Base-by-base conservation (phyloP, 306 rosid species). In the Vigna reflexopilosa region DNA sequence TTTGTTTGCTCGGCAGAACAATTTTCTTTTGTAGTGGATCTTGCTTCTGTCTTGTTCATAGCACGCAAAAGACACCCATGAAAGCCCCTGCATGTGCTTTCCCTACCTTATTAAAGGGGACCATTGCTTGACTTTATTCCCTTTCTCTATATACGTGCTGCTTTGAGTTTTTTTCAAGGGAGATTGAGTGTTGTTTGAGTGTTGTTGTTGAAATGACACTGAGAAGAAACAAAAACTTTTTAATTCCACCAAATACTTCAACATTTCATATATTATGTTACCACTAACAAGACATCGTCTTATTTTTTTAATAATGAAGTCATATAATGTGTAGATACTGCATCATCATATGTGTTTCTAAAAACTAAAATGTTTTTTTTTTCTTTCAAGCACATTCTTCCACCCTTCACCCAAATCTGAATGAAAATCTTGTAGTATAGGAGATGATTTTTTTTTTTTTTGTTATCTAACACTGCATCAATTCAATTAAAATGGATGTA, bases 11-110 rank as follows among this genome's bases (percentile, higher is more conserved):
- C 22, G 51, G 72, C 20, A 34, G 56, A 68, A 78, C 81, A 26
- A 69, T 38, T 34, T 75, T 30, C 34, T 13, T 14, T 63, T 30
- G 28, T 22, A 5, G 75, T 70, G 85, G 69, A 82, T 82, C 78
- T 77, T 82, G 75, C 70, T 71, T 77, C 63, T 81, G 81, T 61
- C 67, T 81, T 81, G 62, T 62, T 76, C 52, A 28, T 51, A 54
- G 75, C 85, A 55, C 65, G 85, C 82, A 64, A 81, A 52, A 72
- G 77, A 67, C 81, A 83, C 36, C 64, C 78, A 42, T 69, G 64
- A 74, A 62, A 79, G 57, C 73, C 42, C 63, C 40, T 63, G 42
- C 81, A 79, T 69, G 77, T 68, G 86, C 83, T 65, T 83, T 83
- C 32, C 57, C 77, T 42, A 28, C 71, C 63, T 73, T 73, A 54